Base-by-base conservation (phyloP, 2,329 filamentous ascomycete genomes). In the Drechslerella dactyloides region DNA sequence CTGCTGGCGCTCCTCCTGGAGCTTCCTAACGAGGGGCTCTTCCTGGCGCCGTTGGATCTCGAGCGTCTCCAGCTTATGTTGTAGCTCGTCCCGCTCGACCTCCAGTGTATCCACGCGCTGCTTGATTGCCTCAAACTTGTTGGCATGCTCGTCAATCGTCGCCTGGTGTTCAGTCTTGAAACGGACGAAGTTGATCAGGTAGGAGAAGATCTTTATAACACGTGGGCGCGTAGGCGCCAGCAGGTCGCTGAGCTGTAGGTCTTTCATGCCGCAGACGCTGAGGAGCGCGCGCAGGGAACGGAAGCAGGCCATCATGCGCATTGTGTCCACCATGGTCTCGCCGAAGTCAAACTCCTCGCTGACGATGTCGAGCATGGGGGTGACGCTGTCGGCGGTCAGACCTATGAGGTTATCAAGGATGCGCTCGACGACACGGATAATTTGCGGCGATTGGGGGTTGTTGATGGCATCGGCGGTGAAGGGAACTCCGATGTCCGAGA, bases 361-460 rank as follows among this genome's bases (percentile, higher is more conserved):
- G 0, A 93, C 93, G 13, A 93, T 92, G 78, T 89, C 89, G 92
- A 99, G 96, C 6, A 93, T 92, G 8, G 94, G 94, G 78, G 96
- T 92, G 73, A 99, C 90, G 4, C 92, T 91, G 75, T 96, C 92
- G 76, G 92, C 90, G 37, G 93, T 97, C 61, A 90, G 89, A 81
- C 96, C 97, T 82, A 97, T 91, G 27, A 97, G 85, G 17, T 97
- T 84, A 78, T 97, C 93, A 69, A 92, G 93, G 76, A 99, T 94
- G 89, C 92, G 96, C 84, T 99, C 94, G 78, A 97, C 96, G 58
- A 99, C 92, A 83, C 94, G 92, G 81, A 99, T 94, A 60, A 97
- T 93, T 78, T 96, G 92, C 72, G 93, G 86, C 1, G 94, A 89
- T 77, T 96, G 96, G 3, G 94, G 94, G 78, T 97, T 97, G 76